Evolutionary conservation across 176 grass and related monocot species (phyloP).

Genomic region (Cenchrus americanus): DNA sequence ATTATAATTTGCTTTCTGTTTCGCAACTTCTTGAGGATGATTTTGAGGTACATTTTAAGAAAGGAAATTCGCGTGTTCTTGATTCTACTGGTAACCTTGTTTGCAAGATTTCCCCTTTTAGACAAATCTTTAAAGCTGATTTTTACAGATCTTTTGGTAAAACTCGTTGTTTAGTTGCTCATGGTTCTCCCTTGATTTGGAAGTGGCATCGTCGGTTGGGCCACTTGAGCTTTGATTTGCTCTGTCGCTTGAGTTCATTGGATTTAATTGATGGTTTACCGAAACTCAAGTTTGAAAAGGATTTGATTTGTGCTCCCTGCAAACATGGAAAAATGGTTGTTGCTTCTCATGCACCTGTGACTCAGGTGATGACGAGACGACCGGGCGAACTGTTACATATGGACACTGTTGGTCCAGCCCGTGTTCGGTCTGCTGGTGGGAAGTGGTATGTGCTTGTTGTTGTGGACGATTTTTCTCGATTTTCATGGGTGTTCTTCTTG

Average conservation of each 20-base stretch:
- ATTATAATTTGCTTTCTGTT: background rate
- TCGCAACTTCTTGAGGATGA: background rate
- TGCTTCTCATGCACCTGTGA: constrained; percentile 2
- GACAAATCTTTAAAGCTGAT: background rate
- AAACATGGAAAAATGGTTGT: constrained; percentile 22
- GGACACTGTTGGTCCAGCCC: constrained; percentile 20
- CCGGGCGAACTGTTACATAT: background rate
- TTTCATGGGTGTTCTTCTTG: background rate
- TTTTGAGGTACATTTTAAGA: background rate
- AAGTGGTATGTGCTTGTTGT: constrained; percentile 7
- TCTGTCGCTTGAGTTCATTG: background rate
- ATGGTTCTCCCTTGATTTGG: background rate
- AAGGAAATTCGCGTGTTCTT: background rate
- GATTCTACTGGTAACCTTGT: background rate
- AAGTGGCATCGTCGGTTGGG: background rate
- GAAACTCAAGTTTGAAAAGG: background rate
- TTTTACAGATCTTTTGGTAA: background rate
- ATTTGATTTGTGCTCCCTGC: constrained; percentile 20
- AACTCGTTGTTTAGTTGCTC: background rate
- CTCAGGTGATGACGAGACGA: background rate
- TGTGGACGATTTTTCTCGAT: background rate
- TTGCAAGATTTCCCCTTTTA: background rate
- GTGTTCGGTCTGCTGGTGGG: background rate
- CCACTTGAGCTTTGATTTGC: constrained; percentile 10
- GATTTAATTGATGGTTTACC: background rate